These are phyloP conservation scores for Agarophyton chilense DNA, from an alignment of 23 red algal genomes.

Conservation along the genomic window DNA sequence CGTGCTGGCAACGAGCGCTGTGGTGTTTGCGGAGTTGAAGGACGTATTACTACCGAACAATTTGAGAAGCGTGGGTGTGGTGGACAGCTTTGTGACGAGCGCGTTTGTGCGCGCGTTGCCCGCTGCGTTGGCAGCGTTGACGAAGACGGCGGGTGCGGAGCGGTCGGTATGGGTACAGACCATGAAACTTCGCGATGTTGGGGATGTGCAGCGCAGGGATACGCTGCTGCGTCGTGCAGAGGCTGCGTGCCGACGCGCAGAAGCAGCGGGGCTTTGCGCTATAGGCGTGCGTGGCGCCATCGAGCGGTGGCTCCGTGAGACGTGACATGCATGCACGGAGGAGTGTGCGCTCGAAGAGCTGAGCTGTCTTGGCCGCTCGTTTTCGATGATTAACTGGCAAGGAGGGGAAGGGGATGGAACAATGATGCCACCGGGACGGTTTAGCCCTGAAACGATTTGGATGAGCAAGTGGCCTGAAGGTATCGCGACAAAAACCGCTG, in stretches of 20 bases:
- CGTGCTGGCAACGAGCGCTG: slow-evolving; percentile 5
- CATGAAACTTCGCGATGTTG: not conserved
- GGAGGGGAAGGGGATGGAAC: too few species aligned
- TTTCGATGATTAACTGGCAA: too few species aligned
- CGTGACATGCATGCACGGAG: not conserved
- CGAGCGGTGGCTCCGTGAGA: slow-evolving; percentile 12
- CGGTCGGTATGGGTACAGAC: not conserved
- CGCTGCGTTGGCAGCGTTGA: not conserved
- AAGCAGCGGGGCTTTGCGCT: slow-evolving; percentile 3
- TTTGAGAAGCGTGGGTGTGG: not conserved
- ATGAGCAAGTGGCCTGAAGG: too few species aligned
- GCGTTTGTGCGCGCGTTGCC: not conserved
- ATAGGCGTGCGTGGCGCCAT: not conserved
- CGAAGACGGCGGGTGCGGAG: not conserved
- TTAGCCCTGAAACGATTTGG: too few species aligned
- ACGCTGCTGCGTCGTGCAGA: slow-evolving; percentile 1
- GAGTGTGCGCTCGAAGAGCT: too few species aligned
- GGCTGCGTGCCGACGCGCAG: not conserved
- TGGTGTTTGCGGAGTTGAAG: not conserved
- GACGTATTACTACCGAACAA: not conserved
- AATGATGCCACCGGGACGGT: too few species aligned
- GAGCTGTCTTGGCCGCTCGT: too few species aligned
- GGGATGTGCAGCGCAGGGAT: not conserved
- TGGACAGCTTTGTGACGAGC: not conserved
- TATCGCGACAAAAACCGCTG: too few species aligned